Evolutionary conservation across 305 asterid genomes (phyloP), one percentile per base, ranked within the genome.

Genomic region (Fraxinus baroniana): DNA sequence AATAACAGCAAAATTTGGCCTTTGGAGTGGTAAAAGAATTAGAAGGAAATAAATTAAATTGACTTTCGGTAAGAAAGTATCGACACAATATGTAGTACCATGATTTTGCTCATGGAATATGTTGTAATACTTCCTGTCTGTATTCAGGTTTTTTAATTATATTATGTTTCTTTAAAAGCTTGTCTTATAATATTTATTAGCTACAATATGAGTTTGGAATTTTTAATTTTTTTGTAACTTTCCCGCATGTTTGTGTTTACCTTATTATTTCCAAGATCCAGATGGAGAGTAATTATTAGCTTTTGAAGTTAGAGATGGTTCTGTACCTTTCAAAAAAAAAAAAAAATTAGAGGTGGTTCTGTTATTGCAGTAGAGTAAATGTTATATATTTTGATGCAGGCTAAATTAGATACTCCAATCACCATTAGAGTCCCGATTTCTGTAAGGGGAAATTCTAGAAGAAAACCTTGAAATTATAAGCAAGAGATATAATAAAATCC

Each of bases 311-410:
- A 24, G 26, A 24, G 26, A 24, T 24, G 26, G 26, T 24, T 24
- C 26, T 24, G 26, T 24, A 24, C 26, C 26, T 24, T 24, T 24
- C 26, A 24, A 24, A 24, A 24, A 24, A 24, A 24, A 24, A 24
- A 24, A 24, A 24, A 24, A 24, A 24, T 41, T 77, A 62, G 74
- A 71, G 76, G 72, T 82, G 33, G 77, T 35, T 4, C 46, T 30
- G 85, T 13, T 60, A 26, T 70, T 70, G 83, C 82, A 41, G 57
- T 73, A 62, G 32, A 33, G 24, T 17, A 79, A 15, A 7, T 3
- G 74, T 12, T n/a, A 2, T 44, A 28, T 26, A 41, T 46, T 46
- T 46, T 46, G 17, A 46, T 46, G 57, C 18, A 46, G 57, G 57
- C 57, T 46, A 13, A 46, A 46, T 41, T 46, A 13, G 57, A 13